Evolutionary conservation across 768 basidiomycete genomes (phyloP), one percentile per base, ranked within the genome.

Genomic region (Podaxis mareebaensis): DNA sequence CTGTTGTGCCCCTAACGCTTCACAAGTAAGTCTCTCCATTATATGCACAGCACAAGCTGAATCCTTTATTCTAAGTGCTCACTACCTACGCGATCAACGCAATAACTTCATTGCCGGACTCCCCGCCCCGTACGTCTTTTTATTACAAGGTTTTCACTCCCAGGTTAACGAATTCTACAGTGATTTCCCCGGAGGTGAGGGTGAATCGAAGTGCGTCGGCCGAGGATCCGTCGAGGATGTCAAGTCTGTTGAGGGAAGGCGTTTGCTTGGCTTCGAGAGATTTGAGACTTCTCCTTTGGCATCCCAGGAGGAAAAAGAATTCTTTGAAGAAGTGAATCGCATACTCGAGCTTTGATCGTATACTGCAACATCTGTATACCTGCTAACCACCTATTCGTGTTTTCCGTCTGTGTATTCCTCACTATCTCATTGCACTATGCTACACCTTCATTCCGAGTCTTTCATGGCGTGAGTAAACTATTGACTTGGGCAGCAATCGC

Each of bases 101-200:
- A 68, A 56, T n/a, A 78, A 80, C 51, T 85, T 85, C 60, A 39
- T 77, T 3, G 68, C 69, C 7, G 85, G 85, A 8, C 71, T 83
- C 20, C 84, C 85, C 20, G 71, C 83, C 39, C 83, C 83, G 83
- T 83, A 65, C 36, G 78, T 74, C 3, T 54, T 59, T 54, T 3
- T 61, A 20, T 13, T 20, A 13, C 20, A 39, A 22, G 61, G 33
- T 30, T 26, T 33, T 11, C 12, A 20, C 11, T n/a, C 42, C 42
- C 3, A 36, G 48, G 49, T 57, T 30, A 20, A 40, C 61, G 13
- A 22, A 66, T 20, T 24, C 28, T 28, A 10, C 3, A 52, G 10
- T 4, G 84, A 86, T 63, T 85, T 84, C 53, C 82, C 84, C 0
- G 80, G 82, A 42, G 84, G 84, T 4, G 74, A 78, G 48, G 82